Evolutionary conservation across 805 yeast genomes (phyloP), one percentile per base, ranked within the genome.

Genomic region (Dipodascus albidus): DNA sequence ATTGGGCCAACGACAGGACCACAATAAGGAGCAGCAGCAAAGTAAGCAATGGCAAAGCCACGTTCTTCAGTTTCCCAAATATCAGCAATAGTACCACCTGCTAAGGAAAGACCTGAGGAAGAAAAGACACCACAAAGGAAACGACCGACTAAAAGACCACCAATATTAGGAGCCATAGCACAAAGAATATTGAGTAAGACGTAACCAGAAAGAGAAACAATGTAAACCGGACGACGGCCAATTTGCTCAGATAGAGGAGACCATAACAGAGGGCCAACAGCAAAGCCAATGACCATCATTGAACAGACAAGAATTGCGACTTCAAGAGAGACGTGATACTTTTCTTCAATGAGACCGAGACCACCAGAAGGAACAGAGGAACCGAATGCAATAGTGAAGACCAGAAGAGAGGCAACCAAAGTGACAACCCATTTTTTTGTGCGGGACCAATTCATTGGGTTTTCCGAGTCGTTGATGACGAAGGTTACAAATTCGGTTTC

Each of bases 1-100:
- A 89, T 70, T 2, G 95, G 96, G 35, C 96, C 96, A 50, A 88
- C 69, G 41, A 87, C 95, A 1, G 96, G 96, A 51, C 96, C 96
- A 58, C 90, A 83, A 68, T 88, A 89, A 1, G 96, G 96, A 55
- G 93, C 88, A 63, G 87, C 88, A 11, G 95, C 90, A 64, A 89
- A 89, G 62, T 84, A 84, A 0, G 96, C 95, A 69, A 89, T 87
- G 44, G 96, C 96, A 62, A 82, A 77, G 60, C 96, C 96, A 71
- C 96, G 77, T 0, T 89, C 79, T 58, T 79, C 84, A 52, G 79
- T 76, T n/a, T 82, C 78, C 75, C 89, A 91, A 75, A 89, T 77
- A 68, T 89, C 97, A 50, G 93, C 91, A 57, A 89, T 79, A 41
- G 95, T 83, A 52, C 96, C 97, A 67, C 96, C 96, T 55, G 89